Base-by-base conservation (phyloP, 139 green algal species). In the Chlamydomonas incerta region DNA sequence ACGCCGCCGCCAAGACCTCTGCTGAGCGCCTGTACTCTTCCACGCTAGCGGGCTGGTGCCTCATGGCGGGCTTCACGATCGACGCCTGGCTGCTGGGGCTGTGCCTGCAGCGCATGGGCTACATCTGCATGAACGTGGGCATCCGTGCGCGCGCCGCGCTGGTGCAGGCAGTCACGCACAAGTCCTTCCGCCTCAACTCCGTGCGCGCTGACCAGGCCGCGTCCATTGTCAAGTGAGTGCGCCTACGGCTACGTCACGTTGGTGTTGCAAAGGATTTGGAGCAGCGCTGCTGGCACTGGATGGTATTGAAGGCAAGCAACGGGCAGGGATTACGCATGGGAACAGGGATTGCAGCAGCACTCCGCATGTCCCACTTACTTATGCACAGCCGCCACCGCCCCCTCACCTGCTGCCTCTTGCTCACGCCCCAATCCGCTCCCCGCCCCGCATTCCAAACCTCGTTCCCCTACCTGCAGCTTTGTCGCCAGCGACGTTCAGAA, bases 21-120 rank as follows among this genome's bases (percentile, higher is more conserved):
- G 66, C 69, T 5, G 80, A 67, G 50, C 80, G 80, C 65, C 80
- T 85, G 23, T 81, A 80, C 57, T 82, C 67, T 0, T 69, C 66
- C 50, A 81, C 71, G 20, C 60, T 67, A 55, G 88, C 84, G 69
- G 88, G 88, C 70, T 91, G 65, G 82, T 87, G n/a, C 74, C 84
- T 81, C 21, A 85, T 69, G 66, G 88, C 52, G 14, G 88, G 88
- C 72, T 91, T 91, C 88, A 88, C 86, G 31, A 0, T 91, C 0
- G 80, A 90, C 31, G 88, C 88, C 23, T 91, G 85, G 83, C 72
- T 88, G 67, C 85, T 91, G 57, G 88, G 88, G 74, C 80, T 88
- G 18, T 75, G 31, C 8, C 83, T 95, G 33, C 92, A 95, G 89
- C 92, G 92, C 85, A 95, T 95, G 92, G 88, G 85, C 67, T 95